A percentile compares a stretch with the other conserved stretches of the same genome.
Conservation (phyloP, 768 basidiomycete genomes). For the Hygrocybe punicea region DNA sequence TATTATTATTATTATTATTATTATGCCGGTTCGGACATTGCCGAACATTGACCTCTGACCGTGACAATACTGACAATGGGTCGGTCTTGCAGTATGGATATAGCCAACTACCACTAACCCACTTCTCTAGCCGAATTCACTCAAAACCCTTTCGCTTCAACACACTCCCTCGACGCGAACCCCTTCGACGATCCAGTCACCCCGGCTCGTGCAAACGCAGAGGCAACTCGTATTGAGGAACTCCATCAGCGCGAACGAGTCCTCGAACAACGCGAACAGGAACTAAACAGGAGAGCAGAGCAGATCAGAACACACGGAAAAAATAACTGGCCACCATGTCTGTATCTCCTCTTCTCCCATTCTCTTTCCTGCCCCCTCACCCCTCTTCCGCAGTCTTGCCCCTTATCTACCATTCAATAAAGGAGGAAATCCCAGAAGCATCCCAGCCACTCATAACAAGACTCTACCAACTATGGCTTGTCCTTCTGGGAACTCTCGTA, state of each 20-base stretch:
- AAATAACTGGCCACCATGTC: constrained; percentile 94
- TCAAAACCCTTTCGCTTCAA: constrained; percentile 82
- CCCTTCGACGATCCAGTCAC: constrained; percentile 85
- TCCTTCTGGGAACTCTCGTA: constrained; percentile 75
- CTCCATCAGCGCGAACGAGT: constrained; percentile 77
- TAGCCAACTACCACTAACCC: neutral
- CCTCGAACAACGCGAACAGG: constrained; percentile 73
- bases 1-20: too few relatives aligned
- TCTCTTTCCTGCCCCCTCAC: constrained; percentile 14
- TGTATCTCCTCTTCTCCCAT: constrained; percentile 39
- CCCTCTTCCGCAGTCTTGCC: constrained; percentile 67
- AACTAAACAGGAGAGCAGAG: constrained; percentile 65
- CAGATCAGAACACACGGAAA: constrained; percentile 70
- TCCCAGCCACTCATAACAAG: constrained; percentile 78
- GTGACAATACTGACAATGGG: neutral
- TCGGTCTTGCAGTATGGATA: neutral
- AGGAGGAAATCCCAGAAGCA: constrained; percentile 82
- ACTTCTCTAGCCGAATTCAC: constrained; percentile 4
- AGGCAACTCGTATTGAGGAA: constrained; percentile 54
- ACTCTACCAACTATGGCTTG: constrained; percentile 92
- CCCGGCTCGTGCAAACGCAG: constrained; percentile 21
- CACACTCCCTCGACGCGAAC: constrained; percentile 80
- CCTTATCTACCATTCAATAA: constrained; percentile 89
- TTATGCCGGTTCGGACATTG: too few relatives aligned
- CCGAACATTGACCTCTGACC: neutral